Percentiles rank a stretch among this genome's conserved stretches.
Conservation (phyloP, 2,329 filamentous ascomycete genomes). For the Calonectria multiphialidica region DNA sequence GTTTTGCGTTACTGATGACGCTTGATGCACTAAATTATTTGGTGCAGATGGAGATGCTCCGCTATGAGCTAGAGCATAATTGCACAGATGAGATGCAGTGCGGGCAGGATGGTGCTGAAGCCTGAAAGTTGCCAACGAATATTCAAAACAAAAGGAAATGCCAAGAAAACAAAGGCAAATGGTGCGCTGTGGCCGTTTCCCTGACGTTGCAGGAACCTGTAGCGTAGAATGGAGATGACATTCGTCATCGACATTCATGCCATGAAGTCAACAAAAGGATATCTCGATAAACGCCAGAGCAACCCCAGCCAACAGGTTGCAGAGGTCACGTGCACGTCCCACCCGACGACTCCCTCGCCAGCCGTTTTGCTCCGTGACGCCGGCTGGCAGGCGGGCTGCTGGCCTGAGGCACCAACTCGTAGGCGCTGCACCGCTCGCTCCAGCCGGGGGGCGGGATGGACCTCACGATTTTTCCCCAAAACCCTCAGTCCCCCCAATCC, state of each 20-base stretch:
- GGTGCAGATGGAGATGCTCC: background rate
- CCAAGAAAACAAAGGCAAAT: background rate
- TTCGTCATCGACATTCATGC: background rate
- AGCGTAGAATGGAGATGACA: background rate
- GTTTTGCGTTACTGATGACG: background rate
- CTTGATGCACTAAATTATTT: background rate
- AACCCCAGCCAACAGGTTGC: background rate
- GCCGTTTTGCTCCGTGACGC: constrained; percentile 29
- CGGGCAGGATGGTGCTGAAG: background rate
- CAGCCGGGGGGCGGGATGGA: constrained; percentile 42
- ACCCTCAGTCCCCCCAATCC: constrained; percentile 51
- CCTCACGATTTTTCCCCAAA: constrained; percentile 61
- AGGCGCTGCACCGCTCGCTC: constrained; percentile 36
- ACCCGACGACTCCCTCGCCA: background rate
- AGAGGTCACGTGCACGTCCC: constrained; percentile 14
- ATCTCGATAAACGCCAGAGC: background rate
- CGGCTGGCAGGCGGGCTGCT: background rate
- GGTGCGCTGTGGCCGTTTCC: background rate
- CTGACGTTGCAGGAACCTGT: background rate
- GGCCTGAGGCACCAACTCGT: constrained; percentile 44
- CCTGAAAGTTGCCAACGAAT: background rate
- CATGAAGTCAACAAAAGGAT: background rate
- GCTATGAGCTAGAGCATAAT: background rate
- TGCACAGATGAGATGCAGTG: background rate
- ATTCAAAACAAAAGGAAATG: background rate